Evolutionary conservation across 257 asterid species (phyloP).

Genomic region (Paulownia fortunei): DNA sequence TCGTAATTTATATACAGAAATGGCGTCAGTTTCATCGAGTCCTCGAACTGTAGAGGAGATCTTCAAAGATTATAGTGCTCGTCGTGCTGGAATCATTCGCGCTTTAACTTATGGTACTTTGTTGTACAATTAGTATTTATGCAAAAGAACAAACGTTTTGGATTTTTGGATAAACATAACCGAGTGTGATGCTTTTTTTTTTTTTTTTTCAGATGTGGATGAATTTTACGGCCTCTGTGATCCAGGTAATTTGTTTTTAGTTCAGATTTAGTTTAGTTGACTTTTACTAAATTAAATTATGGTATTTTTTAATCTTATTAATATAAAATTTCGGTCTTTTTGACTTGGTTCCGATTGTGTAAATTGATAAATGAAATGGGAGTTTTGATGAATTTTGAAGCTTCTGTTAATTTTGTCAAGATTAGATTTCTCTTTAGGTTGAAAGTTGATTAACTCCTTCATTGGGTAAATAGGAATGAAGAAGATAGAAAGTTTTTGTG

Average conservation of each 20-base stretch:
- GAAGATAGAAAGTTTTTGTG: background rate
- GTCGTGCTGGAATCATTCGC: slow-evolving; percentile 72
- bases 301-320: background rate
- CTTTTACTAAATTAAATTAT: slow-evolving; percentile 17
- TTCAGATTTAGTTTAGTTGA: slow-evolving; percentile 24
- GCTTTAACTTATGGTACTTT: slow-evolving; percentile 74
- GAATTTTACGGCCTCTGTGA: slow-evolving; percentile 89
- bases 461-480: background rate
- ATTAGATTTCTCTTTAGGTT: background rate
- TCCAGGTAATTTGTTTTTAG: slow-evolving; percentile 73
- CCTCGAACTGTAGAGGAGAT: slow-evolving; percentile 87
- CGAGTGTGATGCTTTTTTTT: background rate
- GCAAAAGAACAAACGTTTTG: background rate
- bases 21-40: slow-evolving; percentile 60
- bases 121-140: background rate
- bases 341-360: slow-evolving; percentile 19
- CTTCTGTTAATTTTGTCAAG: background rate
- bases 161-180: background rate
- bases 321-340: slow-evolving; percentile 12
- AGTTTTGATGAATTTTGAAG: slow-evolving; percentile 8
- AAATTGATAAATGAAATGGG: slow-evolving; percentile 12
- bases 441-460: background rate
- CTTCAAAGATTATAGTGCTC: slow-evolving; percentile 77
- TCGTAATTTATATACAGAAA: slow-evolving; percentile 32
- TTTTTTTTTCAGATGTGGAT: slow-evolving; percentile 73